These are phyloP conservation scores for Lathyrus tuberosus DNA, from an alignment of 306 rosid genomes.

Conservation along the genomic window DNA sequence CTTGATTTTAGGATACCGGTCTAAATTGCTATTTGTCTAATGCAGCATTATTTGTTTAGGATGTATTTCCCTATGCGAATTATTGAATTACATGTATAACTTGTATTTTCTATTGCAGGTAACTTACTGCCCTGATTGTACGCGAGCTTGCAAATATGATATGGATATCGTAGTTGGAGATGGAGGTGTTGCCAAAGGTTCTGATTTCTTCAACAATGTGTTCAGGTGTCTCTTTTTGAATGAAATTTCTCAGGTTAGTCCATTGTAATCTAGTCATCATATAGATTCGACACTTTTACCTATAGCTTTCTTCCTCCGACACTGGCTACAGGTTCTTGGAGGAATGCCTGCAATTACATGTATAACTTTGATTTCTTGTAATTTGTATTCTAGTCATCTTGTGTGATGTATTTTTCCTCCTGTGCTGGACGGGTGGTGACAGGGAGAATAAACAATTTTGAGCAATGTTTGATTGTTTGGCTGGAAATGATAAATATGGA, in stretches of 20 bases:
- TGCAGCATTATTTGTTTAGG: background rate
- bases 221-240: conserved; percentile 84
- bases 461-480: conserved; percentile 8
- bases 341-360: background rate
- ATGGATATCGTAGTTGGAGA: conserved; percentile 57
- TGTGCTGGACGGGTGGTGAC: background rate
- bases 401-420: background rate
- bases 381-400: background rate
- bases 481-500: background rate
- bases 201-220: conserved; percentile 72
- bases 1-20: background rate
- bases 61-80: conserved; percentile 19
- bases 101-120: conserved; percentile 54
- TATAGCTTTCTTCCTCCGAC: background rate
- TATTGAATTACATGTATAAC: conserved; percentile 1
- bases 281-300: background rate
- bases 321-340: background rate
- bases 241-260: conserved; percentile 70
- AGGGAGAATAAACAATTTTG: conserved; percentile 3
- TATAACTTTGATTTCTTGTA: conserved; percentile 12
- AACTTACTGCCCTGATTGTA: conserved; percentile 96
- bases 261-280: conserved; percentile 41
- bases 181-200: conserved; percentile 54
- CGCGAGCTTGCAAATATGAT: conserved; percentile 88
- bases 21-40: background rate